Evolutionary conservation across 495 filamentous ascomycete genomes (phyloP), one percentile per base, ranked within the genome.

Genomic region (Annulohypoxylon bovei): DNA sequence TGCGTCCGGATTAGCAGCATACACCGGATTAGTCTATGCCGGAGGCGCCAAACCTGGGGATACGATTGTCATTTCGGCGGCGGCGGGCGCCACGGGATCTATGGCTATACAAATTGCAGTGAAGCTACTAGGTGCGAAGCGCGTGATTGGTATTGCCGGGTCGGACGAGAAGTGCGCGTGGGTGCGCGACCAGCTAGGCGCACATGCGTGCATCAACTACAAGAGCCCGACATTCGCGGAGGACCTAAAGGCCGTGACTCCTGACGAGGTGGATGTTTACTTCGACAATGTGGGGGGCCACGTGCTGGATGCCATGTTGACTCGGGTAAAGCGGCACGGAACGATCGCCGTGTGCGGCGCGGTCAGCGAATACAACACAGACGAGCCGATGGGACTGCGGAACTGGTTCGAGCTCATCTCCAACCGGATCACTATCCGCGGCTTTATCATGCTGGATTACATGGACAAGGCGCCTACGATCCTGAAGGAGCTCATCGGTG

Each of bases 41-140:
- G 14, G 83, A 80, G 44, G 83, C 85, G 77, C 81, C 84, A 72
- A 73, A 56, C 28, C 66, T 5, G 70, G 67, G 7, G 65, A 73
- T 33, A 69, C 66, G 18, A 33, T 70, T 12, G 70, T 73, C 7
- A 47, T 70, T 6, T 69, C 66, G 1, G 70, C 70, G 8, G 70
- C 70, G 7, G 70, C 66, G 4, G 90, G 90, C 2, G 90, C 89
- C 1, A 92, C 89, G 4, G 90, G 90, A 0, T 87, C 83, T 73
- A 82, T 90, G 7, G 89, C 84, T n/a, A 88, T 88, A 4, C 90
- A 92, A 79, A 65, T 72, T 23, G 86, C 85, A 30, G 88, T 86
- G 75, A 81, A 86, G 67, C 72, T 89, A 1, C 55, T 89, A 2
- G 84, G 85, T 4, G 83, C 82, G 52, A 84, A 83, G 76, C 73